These are phyloP conservation scores for Extremus antarcticus DNA, from an alignment of 495 filamentous ascomycete species.

Conservation along the genomic window DNA sequence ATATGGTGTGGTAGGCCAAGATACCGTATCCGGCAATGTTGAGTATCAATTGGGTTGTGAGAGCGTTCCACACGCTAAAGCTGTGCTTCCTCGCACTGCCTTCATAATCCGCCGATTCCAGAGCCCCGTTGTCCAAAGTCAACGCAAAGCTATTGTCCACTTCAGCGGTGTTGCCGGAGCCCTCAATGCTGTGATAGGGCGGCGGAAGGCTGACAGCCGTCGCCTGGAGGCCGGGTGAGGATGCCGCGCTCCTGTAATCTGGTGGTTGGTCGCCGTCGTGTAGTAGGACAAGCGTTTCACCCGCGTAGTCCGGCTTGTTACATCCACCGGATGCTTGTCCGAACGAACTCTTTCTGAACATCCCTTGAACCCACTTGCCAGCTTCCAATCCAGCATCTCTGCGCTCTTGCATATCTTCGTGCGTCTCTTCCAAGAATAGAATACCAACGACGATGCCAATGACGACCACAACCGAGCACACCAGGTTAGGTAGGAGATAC, in stretches of 20 bases:
- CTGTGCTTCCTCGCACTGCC: not conserved
- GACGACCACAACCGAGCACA: conserved; percentile 69
- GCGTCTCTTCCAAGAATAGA: conserved; percentile 91
- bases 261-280: conserved; percentile 47
- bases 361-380: conserved; percentile 60
- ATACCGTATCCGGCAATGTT: conserved; percentile 86
- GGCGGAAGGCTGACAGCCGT: conserved; percentile 21
- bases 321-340: not conserved
- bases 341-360: conserved; percentile 26
- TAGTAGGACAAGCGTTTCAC: conserved; percentile 33
- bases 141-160: too few species aligned
- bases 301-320: conserved; percentile 30
- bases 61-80: conserved; percentile 34
- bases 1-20: conserved; percentile 88
- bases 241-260: conserved; percentile 54
- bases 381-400: conserved; percentile 66
- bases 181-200: conserved; percentile 20
- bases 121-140: conserved; percentile 34
- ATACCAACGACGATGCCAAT: conserved; percentile 73
- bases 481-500: conserved; percentile 86
- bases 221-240: conserved; percentile 27
- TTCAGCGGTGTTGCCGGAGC: conserved; percentile 1
- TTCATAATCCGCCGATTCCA: conserved; percentile 29
- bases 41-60: conserved; percentile 70
- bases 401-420: conserved; percentile 66